A percentile compares a stretch with the other conserved stretches of the same genome.
phyloP scores from a whole-genome alignment of 768 basidiomycete species.

The Aureoboletus auriporus region DNA sequence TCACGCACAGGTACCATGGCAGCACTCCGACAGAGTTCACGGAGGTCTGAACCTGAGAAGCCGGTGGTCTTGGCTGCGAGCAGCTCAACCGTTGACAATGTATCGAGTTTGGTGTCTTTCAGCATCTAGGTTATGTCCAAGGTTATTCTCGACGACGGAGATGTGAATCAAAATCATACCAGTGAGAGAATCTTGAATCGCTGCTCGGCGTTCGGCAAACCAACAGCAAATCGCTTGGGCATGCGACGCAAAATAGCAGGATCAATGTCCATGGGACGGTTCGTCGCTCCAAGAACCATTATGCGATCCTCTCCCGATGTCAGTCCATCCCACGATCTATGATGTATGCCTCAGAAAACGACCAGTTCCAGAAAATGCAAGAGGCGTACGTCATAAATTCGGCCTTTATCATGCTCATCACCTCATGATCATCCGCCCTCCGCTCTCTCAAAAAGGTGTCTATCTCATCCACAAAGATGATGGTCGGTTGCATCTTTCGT shows the following conservation, averaged over 20 bases:
- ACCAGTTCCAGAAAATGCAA: slow-evolving; percentile 1
- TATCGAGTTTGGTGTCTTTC: slow-evolving; percentile 63
- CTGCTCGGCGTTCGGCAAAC: slow-evolving; percentile 74
- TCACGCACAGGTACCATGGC: slow-evolving; percentile 92
- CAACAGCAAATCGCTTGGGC: slow-evolving; percentile 92
- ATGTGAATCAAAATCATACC: slow-evolving; percentile 37
- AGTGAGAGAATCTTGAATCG: slow-evolving; percentile 79
- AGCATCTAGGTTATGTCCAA: slow-evolving; percentile 60
- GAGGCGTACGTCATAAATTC: slow-evolving; percentile 78
- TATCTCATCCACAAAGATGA: slow-evolving; percentile 99
- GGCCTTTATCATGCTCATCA: slow-evolving; percentile 98
- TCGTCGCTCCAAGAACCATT: slow-evolving; percentile 91
- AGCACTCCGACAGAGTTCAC: slow-evolving; percentile 89
- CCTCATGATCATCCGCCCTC: slow-evolving; percentile 88
- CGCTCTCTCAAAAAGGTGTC: slow-evolving; percentile 92
- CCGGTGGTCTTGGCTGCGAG: slow-evolving; percentile 73
- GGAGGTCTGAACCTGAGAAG: slow-evolving; percentile 85
- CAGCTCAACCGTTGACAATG: slow-evolving; percentile 53
- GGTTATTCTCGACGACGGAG: neutral
- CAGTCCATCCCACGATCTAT: slow-evolving; percentile 92
- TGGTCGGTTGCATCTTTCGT: slow-evolving; percentile 87
- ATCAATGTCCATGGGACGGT: slow-evolving; percentile 90
- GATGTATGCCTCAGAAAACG: neutral
- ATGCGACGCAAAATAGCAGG: slow-evolving; percentile 88
- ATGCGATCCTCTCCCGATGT: slow-evolving; percentile 78